Evolutionary conservation across 2,329 filamentous ascomycete species (phyloP).

Genomic region (Endoconidiophora polonica): DNA sequence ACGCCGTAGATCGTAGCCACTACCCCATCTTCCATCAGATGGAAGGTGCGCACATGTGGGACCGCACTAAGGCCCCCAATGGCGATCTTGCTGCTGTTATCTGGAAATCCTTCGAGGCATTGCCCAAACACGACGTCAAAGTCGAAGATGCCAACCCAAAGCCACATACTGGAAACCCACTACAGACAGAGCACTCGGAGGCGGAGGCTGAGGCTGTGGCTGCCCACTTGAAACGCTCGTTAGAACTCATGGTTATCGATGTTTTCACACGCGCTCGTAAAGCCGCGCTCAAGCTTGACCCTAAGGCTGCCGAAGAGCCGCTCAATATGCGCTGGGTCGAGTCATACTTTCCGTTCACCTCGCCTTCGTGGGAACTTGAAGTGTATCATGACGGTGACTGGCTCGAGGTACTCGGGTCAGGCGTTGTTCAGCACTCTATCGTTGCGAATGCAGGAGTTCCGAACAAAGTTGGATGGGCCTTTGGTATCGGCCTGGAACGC

Average conservation of each 20-base stretch:
- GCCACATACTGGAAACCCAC: slow-evolving; percentile 62
- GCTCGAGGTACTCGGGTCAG: slow-evolving; percentile 91
- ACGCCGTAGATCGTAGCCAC: slow-evolving; percentile 87
- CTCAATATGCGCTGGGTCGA: slow-evolving; percentile 86
- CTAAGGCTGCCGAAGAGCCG: slow-evolving; percentile 46
- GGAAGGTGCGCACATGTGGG: slow-evolving; percentile 88
- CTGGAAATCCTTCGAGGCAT: slow-evolving; percentile 48
- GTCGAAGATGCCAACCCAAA: slow-evolving; percentile 76
- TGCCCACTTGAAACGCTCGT: slow-evolving; percentile 70
- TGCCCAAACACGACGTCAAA: slow-evolving; percentile 57
- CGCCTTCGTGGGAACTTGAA: slow-evolving; percentile 88
- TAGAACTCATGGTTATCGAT: slow-evolving; percentile 80
- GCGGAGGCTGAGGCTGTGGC: slow-evolving; percentile 71
- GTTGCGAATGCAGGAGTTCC: slow-evolving; percentile 62
- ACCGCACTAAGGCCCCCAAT: slow-evolving; percentile 40
- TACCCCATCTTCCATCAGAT: slow-evolving; percentile 98
- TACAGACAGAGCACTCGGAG: slow-evolving; percentile 57
- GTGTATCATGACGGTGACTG: slow-evolving; percentile 89
- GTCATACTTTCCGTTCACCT: slow-evolving; percentile 94
- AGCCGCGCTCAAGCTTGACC: slow-evolving; percentile 52
- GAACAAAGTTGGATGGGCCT: slow-evolving; percentile 76
- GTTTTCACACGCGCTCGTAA: slow-evolving; percentile 66
- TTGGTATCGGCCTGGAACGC: slow-evolving; percentile 82
- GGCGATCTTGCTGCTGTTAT: slow-evolving; percentile 48
- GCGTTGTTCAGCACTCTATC: slow-evolving; percentile 71